Evolutionary conservation across 108 stramenopile species (phyloP).

Genomic region (Parmales sp.): DNA sequence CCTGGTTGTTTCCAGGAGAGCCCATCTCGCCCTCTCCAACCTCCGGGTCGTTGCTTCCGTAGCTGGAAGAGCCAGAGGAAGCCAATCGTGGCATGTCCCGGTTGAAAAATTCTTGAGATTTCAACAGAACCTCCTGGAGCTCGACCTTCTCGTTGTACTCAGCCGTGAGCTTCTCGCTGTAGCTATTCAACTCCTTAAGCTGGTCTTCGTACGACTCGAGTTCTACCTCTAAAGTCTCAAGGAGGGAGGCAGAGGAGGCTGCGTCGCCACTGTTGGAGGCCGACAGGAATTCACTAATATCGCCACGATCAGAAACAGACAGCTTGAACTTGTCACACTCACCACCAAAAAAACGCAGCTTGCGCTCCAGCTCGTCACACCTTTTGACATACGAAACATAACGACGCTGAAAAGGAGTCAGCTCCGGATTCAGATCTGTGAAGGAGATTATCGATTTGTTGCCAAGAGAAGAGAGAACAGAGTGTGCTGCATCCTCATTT

Average conservation of each 20-base stretch:
- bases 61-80: conserved; percentile 45
- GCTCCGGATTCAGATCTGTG: conserved; percentile 33
- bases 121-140: conserved; percentile 86
- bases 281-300: conserved; percentile 44
- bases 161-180: conserved; percentile 79
- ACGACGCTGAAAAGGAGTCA: conserved; percentile 95
- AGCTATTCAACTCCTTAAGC: conserved; percentile 81
- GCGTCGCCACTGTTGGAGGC: background rate
- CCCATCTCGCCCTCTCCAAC: too few relatives aligned
- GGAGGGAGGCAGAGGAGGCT: conserved; percentile 22
- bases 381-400: conserved; percentile 93
- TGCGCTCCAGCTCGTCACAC: conserved; percentile 95
- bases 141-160: conserved; percentile 97
- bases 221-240: conserved; percentile 63
- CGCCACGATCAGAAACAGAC: conserved; percentile 50
- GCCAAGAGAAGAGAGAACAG: background rate
- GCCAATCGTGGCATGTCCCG: conserved; percentile 76
- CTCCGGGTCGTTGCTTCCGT: too few relatives aligned
- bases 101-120: conserved; percentile 82
- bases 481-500: conserved; percentile 88
- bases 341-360: conserved; percentile 75
- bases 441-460: background rate
- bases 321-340: conserved; percentile 86
- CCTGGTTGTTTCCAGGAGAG: too few relatives aligned
- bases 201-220: conserved; percentile 83